A percentile compares a stretch with the other conserved stretches of the same genome.
phyloP scores from a whole-genome alignment of 495 filamentous ascomycete species.

The Clavariopsis aquatica region DNA sequence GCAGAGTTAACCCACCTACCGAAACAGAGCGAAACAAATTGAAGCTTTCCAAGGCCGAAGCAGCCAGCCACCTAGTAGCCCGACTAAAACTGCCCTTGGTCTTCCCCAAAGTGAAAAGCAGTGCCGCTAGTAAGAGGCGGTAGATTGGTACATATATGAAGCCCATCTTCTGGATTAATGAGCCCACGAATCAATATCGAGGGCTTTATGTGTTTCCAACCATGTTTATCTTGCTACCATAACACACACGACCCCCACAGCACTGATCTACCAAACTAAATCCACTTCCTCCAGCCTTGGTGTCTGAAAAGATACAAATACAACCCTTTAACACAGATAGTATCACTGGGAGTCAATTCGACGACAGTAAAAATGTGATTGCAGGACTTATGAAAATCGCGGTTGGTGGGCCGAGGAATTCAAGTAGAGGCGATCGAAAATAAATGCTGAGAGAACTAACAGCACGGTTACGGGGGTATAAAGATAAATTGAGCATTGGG shows the following conservation, averaged over 20 bases:
- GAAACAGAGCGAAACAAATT: slow-evolving; percentile 51
- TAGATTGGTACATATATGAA: not conserved
- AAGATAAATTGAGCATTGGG: not conserved
- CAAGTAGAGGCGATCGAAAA: not conserved
- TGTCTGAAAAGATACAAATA: not conserved
- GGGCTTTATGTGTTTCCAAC: not conserved
- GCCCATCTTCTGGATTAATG: not conserved
- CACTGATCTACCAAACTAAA: not conserved
- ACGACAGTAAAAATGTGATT: slow-evolving; percentile 50
- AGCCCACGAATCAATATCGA: not conserved
- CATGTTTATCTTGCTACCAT: too few relatives aligned
- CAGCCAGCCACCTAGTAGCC: slow-evolving; percentile 61
- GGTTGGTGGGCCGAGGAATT: slow-evolving; percentile 33
- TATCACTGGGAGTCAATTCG: slow-evolving; percentile 53
- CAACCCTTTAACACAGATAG: slow-evolving; percentile 46
- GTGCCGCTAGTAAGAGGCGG: not conserved
- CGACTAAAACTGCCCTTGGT: slow-evolving; percentile 74
- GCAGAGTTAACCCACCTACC: slow-evolving; percentile 55
- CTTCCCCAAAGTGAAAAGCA: slow-evolving; percentile 68
- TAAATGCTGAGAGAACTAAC: not conserved
- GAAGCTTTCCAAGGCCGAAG: slow-evolving; percentile 62
- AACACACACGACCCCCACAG: not conserved
- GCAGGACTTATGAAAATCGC: slow-evolving; percentile 49
- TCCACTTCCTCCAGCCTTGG: slow-evolving; percentile 3
- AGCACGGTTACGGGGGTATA: not conserved